These are phyloP conservation scores for Spinellus fusiger DNA, from an alignment of 192 early-diverging fungal genomes.

Conservation along the genomic window DNA sequence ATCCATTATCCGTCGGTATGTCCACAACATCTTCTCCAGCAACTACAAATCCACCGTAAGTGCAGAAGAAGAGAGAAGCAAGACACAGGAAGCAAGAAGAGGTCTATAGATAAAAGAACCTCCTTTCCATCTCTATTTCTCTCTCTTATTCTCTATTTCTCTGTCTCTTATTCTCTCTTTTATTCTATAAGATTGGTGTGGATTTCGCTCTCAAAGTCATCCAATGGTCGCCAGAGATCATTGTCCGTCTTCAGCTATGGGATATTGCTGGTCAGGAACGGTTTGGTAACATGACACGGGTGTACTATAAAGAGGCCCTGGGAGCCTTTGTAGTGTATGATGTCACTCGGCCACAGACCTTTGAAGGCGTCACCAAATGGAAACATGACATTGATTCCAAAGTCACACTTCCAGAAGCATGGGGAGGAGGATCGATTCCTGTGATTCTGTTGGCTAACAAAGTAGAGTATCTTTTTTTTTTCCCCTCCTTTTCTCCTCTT, in stretches of 20 bases:
- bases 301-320: slow-evolving; percentile 54
- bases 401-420: slow-evolving; percentile 41
- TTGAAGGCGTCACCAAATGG: slow-evolving; percentile 51
- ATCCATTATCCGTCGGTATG: slow-evolving; percentile 55
- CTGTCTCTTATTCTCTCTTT: background rate
- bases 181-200: slow-evolving; percentile 65
- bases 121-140: background rate
- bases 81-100: background rate
- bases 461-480: too few species aligned
- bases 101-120: too few species aligned
- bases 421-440: slow-evolving; percentile 48
- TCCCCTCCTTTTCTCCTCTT: background rate
- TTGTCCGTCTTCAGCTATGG: slow-evolving; percentile 55
- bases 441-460: slow-evolving; percentile 53
- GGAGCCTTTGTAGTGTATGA: slow-evolving; percentile 56
- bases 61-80: too few species aligned
- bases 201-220: slow-evolving; percentile 58
- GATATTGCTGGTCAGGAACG: slow-evolving; percentile 62
- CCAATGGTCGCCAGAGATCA: slow-evolving; percentile 46
- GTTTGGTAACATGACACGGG: slow-evolving; percentile 52
- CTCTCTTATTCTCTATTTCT: background rate
- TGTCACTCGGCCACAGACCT: slow-evolving; percentile 48
- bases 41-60: slow-evolving; percentile 57
- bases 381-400: slow-evolving; percentile 55
- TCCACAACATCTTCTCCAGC: slow-evolving; percentile 50